A percentile compares a stretch with the other conserved stretches of the same genome.
Conservation (phyloP, 2,329 filamentous ascomycete genomes). For the Hypoxylon sp. region DNA sequence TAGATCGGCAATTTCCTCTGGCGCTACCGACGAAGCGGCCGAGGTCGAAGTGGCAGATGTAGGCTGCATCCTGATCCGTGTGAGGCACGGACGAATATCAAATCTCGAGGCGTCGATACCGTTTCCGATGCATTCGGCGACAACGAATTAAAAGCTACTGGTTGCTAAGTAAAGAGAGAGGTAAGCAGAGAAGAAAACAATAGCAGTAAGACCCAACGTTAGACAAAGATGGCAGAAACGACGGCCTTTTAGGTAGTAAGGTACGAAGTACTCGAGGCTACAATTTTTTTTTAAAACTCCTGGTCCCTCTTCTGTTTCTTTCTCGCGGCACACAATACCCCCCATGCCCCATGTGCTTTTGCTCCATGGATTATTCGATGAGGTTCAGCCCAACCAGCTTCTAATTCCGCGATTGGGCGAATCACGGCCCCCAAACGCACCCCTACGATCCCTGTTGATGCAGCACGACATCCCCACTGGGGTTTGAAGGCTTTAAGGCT, state of each 20-base stretch:
- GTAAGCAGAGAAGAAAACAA: slow-evolving; percentile 2
- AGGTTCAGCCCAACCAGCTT: slow-evolving; percentile 50
- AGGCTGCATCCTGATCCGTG: slow-evolving; percentile 45
- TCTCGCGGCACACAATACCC: slow-evolving; percentile 4
- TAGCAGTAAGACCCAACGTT: slow-evolving; percentile 16
- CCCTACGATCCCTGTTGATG: slow-evolving; percentile 47
- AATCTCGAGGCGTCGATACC: slow-evolving; percentile 14
- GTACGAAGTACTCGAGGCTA: slow-evolving; percentile 32
- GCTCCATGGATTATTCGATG: slow-evolving; percentile 22
- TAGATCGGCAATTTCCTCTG: slow-evolving; percentile 27
- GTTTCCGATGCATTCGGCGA: slow-evolving; percentile 29
- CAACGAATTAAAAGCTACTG: slow-evolving; percentile 7
- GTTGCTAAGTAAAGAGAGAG: not conserved
- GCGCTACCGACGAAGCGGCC: slow-evolving; percentile 32
- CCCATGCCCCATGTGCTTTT: slow-evolving; percentile 21
- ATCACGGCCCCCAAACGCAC: slow-evolving; percentile 46
- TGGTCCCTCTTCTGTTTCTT: slow-evolving; percentile 15
- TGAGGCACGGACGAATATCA: slow-evolving; percentile 11
- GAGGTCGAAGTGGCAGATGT: slow-evolving; percentile 33
- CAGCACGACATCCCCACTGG: slow-evolving; percentile 43
- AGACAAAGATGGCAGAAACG: slow-evolving; percentile 22
- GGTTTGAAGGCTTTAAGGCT: slow-evolving; percentile 30
- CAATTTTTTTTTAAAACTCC: slow-evolving; percentile 7
- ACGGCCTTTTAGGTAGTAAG: slow-evolving; percentile 31
- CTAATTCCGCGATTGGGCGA: slow-evolving; percentile 48